Conservation (phyloP, 495 filamentous ascomycete genomes). For the Annulohypoxylon moriforme region DNA sequence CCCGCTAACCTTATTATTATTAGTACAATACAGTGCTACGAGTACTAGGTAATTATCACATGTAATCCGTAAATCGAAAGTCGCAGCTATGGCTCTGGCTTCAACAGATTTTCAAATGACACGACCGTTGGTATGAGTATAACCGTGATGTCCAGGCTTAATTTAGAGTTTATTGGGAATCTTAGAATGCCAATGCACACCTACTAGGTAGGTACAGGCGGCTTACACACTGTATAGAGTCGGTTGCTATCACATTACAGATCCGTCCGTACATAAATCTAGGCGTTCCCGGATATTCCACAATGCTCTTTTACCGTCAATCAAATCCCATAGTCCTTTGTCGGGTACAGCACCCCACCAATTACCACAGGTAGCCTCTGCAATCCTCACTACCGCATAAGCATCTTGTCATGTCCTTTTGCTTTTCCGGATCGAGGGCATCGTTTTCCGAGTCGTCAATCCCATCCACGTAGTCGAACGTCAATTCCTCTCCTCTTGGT, state of each 20-base stretch:
- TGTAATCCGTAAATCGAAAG: background rate
- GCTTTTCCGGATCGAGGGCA: slow-evolving; percentile 61
- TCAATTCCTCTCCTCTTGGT: slow-evolving; percentile 75
- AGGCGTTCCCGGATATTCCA: background rate
- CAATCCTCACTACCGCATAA: slow-evolving; percentile 75
- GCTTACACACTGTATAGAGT: background rate
- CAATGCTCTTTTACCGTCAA: background rate
- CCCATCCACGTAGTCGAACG: slow-evolving; percentile 84
- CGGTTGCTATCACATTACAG: background rate
- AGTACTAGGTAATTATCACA: background rate
- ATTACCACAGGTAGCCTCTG: slow-evolving; percentile 73
- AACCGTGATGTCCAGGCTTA: background rate
- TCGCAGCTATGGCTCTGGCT: too few species aligned
- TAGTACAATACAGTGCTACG: too few species aligned
- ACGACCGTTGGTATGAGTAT: too few species aligned
- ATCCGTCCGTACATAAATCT: background rate
- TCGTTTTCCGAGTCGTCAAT: slow-evolving; percentile 59
- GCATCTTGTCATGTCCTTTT: slow-evolving; percentile 67
- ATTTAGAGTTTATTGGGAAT: background rate
- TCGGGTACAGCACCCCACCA: background rate
- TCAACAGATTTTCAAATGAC: too few species aligned
- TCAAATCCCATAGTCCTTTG: background rate
- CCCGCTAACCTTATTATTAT: slow-evolving; percentile 28
- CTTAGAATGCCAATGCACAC: background rate
- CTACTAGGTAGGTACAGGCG: background rate